Evolutionary conservation across 1,139 yeast species (phyloP).

Genomic region (Magnusiomyces paraingens): DNA sequence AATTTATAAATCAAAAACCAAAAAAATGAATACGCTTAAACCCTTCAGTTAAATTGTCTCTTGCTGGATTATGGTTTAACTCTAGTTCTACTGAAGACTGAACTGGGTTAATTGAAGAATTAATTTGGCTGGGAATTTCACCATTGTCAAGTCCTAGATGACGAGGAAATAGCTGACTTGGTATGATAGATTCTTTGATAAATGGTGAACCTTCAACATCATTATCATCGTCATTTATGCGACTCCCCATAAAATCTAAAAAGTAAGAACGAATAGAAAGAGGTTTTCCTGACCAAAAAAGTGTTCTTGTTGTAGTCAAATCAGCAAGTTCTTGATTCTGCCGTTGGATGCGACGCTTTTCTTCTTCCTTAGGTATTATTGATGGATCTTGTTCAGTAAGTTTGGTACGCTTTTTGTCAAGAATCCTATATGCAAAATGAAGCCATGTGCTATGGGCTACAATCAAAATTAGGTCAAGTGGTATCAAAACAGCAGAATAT

Average conservation of each 20-base stretch:
- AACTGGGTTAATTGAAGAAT: too few relatives aligned
- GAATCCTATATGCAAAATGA: background rate
- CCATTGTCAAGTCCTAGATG: too few relatives aligned
- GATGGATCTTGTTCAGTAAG: background rate
- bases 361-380: background rate
- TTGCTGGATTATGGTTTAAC: too few relatives aligned
- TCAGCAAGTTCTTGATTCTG: background rate
- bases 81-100: too few relatives aligned
- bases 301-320: background rate
- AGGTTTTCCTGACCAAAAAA: constrained; percentile 7
- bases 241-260: background rate
- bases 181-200: too few relatives aligned
- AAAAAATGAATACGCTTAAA: too few relatives aligned
- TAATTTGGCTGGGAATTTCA: too few relatives aligned
- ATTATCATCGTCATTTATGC: too few relatives aligned
- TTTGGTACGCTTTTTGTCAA: constrained; percentile 1
- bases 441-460: constrained; percentile 12
- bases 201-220: too few relatives aligned
- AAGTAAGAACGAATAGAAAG: constrained; percentile 4
- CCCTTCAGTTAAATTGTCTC: too few relatives aligned
- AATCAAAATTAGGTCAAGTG: constrained; percentile 21
- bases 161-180: too few relatives aligned
- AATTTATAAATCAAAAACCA: too few relatives aligned
- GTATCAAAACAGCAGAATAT: constrained; percentile 18
- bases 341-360: background rate